These are phyloP conservation scores for Avicennia marina DNA, from an alignment of 257 asterid genomes.

Conservation along the genomic window DNA sequence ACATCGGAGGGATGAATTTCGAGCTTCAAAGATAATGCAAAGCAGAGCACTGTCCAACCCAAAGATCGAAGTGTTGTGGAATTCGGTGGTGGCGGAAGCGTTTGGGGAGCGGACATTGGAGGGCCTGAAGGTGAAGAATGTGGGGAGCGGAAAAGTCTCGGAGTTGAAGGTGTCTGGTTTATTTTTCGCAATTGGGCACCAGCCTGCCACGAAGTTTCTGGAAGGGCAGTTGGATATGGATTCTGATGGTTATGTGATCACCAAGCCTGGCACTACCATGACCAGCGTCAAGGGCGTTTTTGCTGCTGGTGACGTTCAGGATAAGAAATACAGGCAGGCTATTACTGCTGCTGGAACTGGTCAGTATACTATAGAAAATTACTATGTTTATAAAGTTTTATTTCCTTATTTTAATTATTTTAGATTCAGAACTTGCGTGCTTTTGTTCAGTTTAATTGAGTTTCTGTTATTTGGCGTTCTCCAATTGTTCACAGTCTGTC, in stretches of 20 bases:
- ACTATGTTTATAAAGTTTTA: neutral
- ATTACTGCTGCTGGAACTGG: slow-evolving; percentile 97
- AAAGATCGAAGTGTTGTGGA: slow-evolving; percentile 70
- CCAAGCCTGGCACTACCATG: slow-evolving; percentile 67
- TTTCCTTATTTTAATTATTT: neutral
- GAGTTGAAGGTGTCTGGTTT: slow-evolving; percentile 70
- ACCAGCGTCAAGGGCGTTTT: slow-evolving; percentile 89
- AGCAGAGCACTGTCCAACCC: slow-evolving; percentile 63
- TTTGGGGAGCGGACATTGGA: slow-evolving; percentile 63
- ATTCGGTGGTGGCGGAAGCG: slow-evolving; percentile 70
- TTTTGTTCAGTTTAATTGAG: slow-evolving; percentile 8
- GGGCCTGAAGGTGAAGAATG: slow-evolving; percentile 76
- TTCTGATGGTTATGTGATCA: slow-evolving; percentile 73
- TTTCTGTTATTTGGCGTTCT: slow-evolving; percentile 2
- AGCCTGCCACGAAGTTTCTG: slow-evolving; percentile 85
- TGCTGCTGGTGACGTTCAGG: slow-evolving; percentile 99
- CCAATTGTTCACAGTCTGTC: no score
- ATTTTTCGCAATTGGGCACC: slow-evolving; percentile 93
- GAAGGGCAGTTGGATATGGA: slow-evolving; percentile 84
- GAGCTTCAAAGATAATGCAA: slow-evolving; percentile 97
- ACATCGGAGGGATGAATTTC: slow-evolving; percentile 72
- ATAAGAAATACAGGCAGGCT: slow-evolving; percentile 95
- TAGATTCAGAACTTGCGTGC: slow-evolving; percentile 3
- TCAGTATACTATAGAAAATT: slow-evolving; percentile 23
- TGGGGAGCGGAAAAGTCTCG: slow-evolving; percentile 52